Conservation (phyloP, 2,329 filamentous ascomycete species). For the Chaetomium sp. region DNA sequence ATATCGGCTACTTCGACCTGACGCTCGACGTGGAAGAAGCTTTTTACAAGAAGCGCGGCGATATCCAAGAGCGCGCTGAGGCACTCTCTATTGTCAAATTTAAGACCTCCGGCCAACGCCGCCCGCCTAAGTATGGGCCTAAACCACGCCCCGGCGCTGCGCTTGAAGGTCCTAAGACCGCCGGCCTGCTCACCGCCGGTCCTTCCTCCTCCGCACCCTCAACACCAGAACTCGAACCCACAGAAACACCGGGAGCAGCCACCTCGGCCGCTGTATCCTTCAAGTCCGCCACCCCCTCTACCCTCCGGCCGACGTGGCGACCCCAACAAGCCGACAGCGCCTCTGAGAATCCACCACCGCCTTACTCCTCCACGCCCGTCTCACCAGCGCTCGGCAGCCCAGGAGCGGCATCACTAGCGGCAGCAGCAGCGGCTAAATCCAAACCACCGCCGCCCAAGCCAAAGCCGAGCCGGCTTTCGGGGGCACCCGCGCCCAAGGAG, state of each 20-base stretch:
- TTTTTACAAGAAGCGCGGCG: conserved; percentile 81
- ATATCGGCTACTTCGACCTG: conserved; percentile 96
- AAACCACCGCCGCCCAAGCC: conserved; percentile 46
- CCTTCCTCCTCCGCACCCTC: conserved; percentile 7
- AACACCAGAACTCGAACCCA: conserved; percentile 3
- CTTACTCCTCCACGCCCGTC: conserved; percentile 50
- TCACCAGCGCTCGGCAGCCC: conserved; percentile 26
- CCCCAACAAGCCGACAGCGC: conserved; percentile 31
- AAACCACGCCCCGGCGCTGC: conserved; percentile 47
- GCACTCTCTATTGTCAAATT: conserved; percentile 79
- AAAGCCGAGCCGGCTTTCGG: conserved; percentile 59
- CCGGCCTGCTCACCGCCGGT: conserved; percentile 47
- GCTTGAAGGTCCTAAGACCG: conserved; percentile 41
- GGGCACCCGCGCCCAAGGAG: conserved; percentile 48
- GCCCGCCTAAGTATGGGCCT: conserved; percentile 52
- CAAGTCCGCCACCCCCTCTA: conserved; percentile 25
- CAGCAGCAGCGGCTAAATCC: conserved; percentile 48
- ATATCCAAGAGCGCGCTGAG: conserved; percentile 80
- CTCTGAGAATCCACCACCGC: conserved; percentile 60
- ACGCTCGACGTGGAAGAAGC: conserved; percentile 86
- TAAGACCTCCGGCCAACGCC: conserved; percentile 73
- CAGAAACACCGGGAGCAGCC: conserved; percentile 2
- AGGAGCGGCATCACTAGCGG: conserved; percentile 24
- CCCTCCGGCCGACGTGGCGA: conserved; percentile 16
- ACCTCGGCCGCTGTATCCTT: conserved; percentile 4